A percentile compares a stretch with the other conserved stretches of the same genome.
Conservation (phyloP, 768 basidiomycete species). For the Termitomyces sp. region DNA sequence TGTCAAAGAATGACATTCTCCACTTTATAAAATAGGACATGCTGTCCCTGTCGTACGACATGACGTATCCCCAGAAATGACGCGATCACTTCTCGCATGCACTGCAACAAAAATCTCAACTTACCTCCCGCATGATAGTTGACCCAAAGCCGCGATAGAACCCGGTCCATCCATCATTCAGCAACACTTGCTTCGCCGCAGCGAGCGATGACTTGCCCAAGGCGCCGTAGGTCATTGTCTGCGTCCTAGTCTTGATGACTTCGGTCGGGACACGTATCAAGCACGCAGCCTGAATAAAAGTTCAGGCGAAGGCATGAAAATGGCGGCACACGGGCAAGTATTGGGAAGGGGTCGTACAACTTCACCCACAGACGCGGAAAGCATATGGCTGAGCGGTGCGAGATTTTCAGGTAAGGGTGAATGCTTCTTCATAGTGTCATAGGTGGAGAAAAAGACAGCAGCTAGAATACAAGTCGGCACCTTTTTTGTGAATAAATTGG, state of each 20-base stretch:
- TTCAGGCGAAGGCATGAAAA: constrained; percentile 9
- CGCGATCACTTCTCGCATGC: neutral
- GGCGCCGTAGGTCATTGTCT: constrained; percentile 73
- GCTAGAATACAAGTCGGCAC: constrained; percentile 45
- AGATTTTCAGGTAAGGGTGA: constrained; percentile 61
- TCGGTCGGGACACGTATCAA: constrained; percentile 94
- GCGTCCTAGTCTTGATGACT: constrained; percentile 90
- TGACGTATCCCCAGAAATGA: neutral
- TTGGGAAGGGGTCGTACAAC: constrained; percentile 35
- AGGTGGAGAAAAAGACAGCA: constrained; percentile 92
- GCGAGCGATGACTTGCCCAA: constrained; percentile 55
- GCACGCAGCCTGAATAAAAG: constrained; percentile 66
- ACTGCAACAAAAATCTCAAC: no score
- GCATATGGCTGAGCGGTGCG: constrained; percentile 55
- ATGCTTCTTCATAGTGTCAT: constrained; percentile 82
- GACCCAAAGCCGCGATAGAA: constrained; percentile 88
- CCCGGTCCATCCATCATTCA: constrained; percentile 65
- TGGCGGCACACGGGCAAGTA: constrained; percentile 9
- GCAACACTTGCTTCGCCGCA: constrained; percentile 52
- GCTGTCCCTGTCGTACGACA: no score
- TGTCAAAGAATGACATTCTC: neutral
- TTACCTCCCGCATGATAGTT: constrained; percentile 56
- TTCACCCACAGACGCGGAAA: constrained; percentile 59
- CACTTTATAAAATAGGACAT: neutral
- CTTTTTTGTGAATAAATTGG: neutral